Conservation (phyloP, 2,329 filamentous ascomycete species). For the Tolypocladium nubicola region DNA sequence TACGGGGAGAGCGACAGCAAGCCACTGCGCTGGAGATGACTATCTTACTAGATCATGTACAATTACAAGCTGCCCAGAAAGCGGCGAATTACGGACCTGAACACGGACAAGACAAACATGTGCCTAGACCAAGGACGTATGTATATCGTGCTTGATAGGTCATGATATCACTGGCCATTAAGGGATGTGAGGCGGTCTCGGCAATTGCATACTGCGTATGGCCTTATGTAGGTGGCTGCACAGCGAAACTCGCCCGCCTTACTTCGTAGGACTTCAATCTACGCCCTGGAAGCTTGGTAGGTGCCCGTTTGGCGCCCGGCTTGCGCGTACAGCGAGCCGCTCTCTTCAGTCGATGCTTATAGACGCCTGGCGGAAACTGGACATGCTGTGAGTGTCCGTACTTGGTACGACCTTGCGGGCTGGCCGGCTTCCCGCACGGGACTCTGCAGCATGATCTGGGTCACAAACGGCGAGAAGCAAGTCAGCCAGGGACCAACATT, state of each 20-base stretch:
- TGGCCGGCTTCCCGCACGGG: neutral
- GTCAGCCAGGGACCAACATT: neutral
- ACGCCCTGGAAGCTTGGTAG: neutral
- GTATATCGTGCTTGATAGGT: neutral
- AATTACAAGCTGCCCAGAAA: constrained; percentile 16
- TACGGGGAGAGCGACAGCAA: neutral
- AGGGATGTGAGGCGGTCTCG: too few species aligned
- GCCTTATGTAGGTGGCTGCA: neutral
- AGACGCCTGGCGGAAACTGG: neutral
- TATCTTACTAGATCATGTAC: constrained; percentile 22
- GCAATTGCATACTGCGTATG: neutral
- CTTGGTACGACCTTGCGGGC: neutral
- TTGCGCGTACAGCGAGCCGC: too few species aligned
- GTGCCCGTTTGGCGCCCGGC: neutral
- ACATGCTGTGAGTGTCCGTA: neutral
- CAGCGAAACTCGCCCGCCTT: neutral
- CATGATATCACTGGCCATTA: too few species aligned
- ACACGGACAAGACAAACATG: neutral
- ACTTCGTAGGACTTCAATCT: neutral
- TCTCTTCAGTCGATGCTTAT: neutral
- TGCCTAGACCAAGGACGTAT: neutral
- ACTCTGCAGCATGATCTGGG: neutral
- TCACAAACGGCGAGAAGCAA: neutral
- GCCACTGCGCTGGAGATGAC: neutral
- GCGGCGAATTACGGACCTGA: neutral